Conservation (phyloP, 2,329 filamentous ascomycete species). For the Fusarium protoensiforme region DNA sequence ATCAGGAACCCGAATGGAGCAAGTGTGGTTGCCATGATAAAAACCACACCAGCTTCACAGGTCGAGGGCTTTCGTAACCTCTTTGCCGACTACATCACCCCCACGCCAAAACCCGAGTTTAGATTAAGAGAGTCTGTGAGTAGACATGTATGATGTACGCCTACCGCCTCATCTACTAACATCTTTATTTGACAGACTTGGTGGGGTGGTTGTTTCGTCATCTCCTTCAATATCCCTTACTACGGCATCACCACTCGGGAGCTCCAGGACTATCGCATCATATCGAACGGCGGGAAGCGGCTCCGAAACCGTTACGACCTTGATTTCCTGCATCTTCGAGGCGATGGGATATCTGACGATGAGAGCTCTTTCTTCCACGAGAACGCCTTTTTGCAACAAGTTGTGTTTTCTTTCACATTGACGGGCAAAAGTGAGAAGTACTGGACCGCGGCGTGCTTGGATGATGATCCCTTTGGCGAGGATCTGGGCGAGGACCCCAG, state of each 20-base stretch:
- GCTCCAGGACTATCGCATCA: background rate
- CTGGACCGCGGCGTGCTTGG: background rate
- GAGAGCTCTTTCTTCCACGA: background rate
- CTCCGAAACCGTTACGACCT: background rate
- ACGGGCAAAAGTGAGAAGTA: background rate
- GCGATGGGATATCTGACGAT: accelerated
- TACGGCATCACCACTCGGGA: constrained; percentile 1
- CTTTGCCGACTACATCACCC: background rate
- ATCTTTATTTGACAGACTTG: background rate
- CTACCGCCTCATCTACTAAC: background rate
- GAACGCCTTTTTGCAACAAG: background rate
- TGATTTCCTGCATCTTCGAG: background rate
- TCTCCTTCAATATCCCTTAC: constrained; percentile 20
- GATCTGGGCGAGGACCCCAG: background rate
- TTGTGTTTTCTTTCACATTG: background rate
- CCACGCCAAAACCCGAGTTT: background rate
- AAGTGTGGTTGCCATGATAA: background rate
- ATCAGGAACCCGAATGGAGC: background rate
- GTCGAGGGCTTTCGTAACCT: background rate
- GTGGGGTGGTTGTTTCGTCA: constrained; percentile 3
- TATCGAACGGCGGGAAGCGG: background rate
- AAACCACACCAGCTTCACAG: background rate
- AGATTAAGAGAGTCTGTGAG: background rate
- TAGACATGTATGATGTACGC: background rate
- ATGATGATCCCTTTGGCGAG: background rate